Conservation (phyloP, 75 land plant genomes). For the Cunninghamia lanceolata region DNA sequence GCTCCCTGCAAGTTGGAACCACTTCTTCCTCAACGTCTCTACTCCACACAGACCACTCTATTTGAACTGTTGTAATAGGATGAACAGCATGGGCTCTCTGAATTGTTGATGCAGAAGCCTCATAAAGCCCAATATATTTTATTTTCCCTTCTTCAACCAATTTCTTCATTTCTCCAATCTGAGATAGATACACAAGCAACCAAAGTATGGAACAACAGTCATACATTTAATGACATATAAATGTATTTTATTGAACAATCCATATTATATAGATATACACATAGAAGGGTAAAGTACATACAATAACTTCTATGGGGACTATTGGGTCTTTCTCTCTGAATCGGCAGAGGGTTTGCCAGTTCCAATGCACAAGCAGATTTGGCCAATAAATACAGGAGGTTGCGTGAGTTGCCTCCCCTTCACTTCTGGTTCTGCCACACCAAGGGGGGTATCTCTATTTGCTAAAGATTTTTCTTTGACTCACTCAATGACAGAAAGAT, state of each 20-base stretch:
- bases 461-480: too few species aligned
- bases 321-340: too few species aligned
- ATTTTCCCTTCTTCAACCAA: constrained; percentile 54
- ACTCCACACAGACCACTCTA: constrained; percentile 65
- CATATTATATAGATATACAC: too few species aligned
- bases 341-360: too few species aligned
- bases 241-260: neutral
- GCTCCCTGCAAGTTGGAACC: constrained; percentile 60
- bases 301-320: constrained; percentile 71
- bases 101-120: constrained; percentile 52
- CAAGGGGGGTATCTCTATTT: too few species aligned
- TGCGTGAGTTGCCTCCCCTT: too few species aligned
- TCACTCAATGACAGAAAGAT: too few species aligned
- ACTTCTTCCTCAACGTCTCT: constrained; percentile 54
- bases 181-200: neutral
- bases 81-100: constrained; percentile 62
- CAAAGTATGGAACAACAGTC: neutral
- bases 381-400: too few species aligned
- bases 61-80: constrained; percentile 56
- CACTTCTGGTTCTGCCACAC: too few species aligned
- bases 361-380: too few species aligned
- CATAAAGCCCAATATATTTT: constrained; percentile 50
- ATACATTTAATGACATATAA: too few species aligned
- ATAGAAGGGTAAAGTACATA: constrained; percentile 2
- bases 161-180: constrained; percentile 59